phyloP scores from a whole-genome alignment of 768 basidiomycete species.

The Tylopilus balloui region DNA sequence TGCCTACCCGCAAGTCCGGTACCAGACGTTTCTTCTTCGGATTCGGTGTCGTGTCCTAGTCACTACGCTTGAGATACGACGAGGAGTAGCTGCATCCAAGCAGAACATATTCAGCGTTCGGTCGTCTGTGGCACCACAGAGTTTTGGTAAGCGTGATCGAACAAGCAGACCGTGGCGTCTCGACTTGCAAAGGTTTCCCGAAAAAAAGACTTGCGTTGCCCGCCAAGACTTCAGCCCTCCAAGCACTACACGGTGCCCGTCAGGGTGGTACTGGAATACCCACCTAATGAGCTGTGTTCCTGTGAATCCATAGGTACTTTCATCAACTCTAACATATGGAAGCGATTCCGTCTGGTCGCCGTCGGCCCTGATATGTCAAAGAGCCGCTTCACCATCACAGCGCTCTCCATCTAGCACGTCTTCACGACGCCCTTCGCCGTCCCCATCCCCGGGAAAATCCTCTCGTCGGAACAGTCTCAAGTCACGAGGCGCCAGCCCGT shows the following conservation, averaged over 20 bases:
- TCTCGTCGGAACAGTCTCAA: conserved; percentile 30
- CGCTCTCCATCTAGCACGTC: neutral
- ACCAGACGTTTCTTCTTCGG: neutral
- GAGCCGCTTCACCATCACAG: conserved; percentile 25
- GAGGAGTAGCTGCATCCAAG: conserved; percentile 1
- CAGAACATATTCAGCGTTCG: neutral
- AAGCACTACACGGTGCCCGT: conserved; percentile 5
- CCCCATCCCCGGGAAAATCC: conserved; percentile 24
- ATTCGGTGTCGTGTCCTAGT: conserved; percentile 5
- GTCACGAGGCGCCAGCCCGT: conserved; percentile 39
- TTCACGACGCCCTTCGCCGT: conserved; percentile 35
- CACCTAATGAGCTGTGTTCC: conserved; percentile 10
- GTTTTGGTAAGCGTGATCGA: conserved; percentile 9
- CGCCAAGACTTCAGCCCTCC: conserved; percentile 1
- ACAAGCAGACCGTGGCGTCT: neutral
- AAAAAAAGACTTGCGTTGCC: conserved; percentile 9
- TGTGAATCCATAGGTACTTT: conserved; percentile 5
- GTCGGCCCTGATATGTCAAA: conserved; percentile 40
- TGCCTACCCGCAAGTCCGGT: conserved; percentile 11
- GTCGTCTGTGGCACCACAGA: conserved; percentile 1
- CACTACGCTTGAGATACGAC: conserved; percentile 5
- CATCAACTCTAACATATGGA: conserved; percentile 29
- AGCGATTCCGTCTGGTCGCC: conserved; percentile 44
- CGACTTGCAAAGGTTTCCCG: conserved; percentile 10
- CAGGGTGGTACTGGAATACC: conserved; percentile 18